Evolutionary conservation across 192 early-diverging fungal species (phyloP).

Genomic region (Dissophora globulifera): DNA sequence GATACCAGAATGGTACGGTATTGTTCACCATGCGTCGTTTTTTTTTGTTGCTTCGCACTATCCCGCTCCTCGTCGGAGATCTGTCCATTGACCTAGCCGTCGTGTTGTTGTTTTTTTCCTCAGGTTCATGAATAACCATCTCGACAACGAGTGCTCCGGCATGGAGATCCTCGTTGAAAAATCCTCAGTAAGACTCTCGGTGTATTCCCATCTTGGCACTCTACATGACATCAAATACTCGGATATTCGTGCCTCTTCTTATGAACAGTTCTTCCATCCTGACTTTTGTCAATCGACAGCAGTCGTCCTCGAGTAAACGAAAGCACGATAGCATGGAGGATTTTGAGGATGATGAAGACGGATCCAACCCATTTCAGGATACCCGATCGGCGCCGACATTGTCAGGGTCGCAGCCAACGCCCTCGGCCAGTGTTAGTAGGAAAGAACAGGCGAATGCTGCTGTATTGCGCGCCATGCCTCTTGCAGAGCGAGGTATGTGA

Average conservation of each 20-base stretch:
- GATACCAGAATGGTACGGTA: conserved; percentile 34
- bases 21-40: too few species aligned
- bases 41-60: too few species aligned
- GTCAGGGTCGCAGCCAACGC: too few species aligned
- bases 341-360: conserved; percentile 12
- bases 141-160: conserved; percentile 57
- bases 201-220: too few species aligned
- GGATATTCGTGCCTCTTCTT: too few species aligned
- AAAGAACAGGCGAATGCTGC: conserved; percentile 46
- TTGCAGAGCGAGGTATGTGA: conserved; percentile 65
- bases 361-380: neutral
- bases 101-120: neutral
- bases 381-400: too few species aligned
- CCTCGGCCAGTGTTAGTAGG: too few species aligned
- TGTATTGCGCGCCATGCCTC: conserved; percentile 57
- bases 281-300: neutral
- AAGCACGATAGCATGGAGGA: conserved; percentile 29
- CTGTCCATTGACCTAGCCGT: too few species aligned
- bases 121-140: conserved; percentile 62
- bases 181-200: conserved; percentile 18
- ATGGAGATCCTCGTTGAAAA: conserved; percentile 29
- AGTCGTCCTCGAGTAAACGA: conserved; percentile 16
- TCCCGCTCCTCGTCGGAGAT: neutral
- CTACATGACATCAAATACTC: too few species aligned
- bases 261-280: neutral